phyloP scores from a whole-genome alignment of 768 basidiomycete genomes.

The Lactarius quietus region DNA sequence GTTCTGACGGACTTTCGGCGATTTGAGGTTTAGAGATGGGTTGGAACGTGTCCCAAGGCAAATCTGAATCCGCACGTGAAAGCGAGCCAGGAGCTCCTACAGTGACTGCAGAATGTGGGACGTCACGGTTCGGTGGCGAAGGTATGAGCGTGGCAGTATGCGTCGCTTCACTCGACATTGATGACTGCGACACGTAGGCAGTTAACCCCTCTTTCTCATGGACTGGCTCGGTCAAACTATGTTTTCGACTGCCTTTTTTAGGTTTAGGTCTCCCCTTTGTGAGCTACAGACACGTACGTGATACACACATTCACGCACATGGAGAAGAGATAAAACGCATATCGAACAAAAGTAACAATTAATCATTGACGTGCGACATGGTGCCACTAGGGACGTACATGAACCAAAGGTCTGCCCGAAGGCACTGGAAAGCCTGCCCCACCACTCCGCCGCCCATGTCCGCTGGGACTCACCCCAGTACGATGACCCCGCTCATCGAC shows the following conservation, averaged over 20 bases:
- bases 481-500: constrained; percentile 39
- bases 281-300: constrained; percentile 45
- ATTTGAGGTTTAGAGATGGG: constrained; percentile 20
- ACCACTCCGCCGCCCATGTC: constrained; percentile 23
- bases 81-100: neutral
- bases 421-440: constrained; percentile 38
- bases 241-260: constrained; percentile 19
- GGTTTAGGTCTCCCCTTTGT: constrained; percentile 65
- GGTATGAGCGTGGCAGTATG: neutral
- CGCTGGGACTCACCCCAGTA: constrained; percentile 35
- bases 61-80: neutral
- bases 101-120: neutral
- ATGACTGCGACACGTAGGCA: neutral
- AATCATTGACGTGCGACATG: constrained; percentile 29
- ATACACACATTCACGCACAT: constrained; percentile 24
- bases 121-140: neutral
- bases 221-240: neutral
- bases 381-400: constrained; percentile 83
- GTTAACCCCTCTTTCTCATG: neutral
- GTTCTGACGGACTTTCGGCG: constrained; percentile 35
- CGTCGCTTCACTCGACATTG: neutral
- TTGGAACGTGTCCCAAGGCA: neutral
- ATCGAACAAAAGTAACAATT: constrained; percentile 27
- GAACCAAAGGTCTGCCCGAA: constrained; percentile 65
- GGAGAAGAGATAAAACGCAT: constrained; percentile 31